Evolutionary conservation across 1,139 yeast genomes (phyloP).

Genomic region (Debaryomyces sp.): DNA sequence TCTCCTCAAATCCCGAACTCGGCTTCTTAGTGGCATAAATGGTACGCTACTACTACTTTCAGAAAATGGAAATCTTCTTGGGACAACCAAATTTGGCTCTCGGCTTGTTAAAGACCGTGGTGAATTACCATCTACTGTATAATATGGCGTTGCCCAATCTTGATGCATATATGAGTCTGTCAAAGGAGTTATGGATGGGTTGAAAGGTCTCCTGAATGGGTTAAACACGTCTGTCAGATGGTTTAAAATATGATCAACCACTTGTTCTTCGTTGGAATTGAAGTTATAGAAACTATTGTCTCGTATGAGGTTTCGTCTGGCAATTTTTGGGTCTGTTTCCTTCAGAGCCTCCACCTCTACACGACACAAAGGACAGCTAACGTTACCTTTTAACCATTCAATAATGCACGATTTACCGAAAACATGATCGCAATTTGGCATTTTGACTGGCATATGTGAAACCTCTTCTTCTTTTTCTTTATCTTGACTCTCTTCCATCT

Average conservation of each 20-base stretch:
- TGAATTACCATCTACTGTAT: conserved; percentile 7
- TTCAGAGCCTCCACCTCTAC: conserved; percentile 40
- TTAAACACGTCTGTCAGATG: conserved; percentile 43
- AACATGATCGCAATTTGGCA: conserved; percentile 47
- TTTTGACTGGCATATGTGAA: conserved; percentile 43
- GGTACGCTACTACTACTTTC: conserved; percentile 17
- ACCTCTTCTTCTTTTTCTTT: conserved; percentile 16
- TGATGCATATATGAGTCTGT: conserved; percentile 46
- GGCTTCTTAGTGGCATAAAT: conserved; percentile 10
- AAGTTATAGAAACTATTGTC: conserved; percentile 17
- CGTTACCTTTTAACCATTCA: conserved; percentile 46
- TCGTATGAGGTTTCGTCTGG: conserved; percentile 15
- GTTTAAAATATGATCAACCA: conserved; percentile 27
- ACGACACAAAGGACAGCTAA: conserved; percentile 50
- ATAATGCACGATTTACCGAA: conserved; percentile 47
- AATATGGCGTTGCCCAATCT: conserved; percentile 35
- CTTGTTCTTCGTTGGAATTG: conserved; percentile 20
- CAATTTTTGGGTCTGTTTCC: conserved; percentile 24
- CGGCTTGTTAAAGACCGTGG: conserved; percentile 14
- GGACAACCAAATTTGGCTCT: conserved; percentile 34
- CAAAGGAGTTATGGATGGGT: conserved; percentile 43
- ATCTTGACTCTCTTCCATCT: conserved; percentile 13
- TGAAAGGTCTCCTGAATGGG: conserved; percentile 40
- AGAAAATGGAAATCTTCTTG: conserved; percentile 36
- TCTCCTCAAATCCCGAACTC: conserved; percentile 9